These are phyloP conservation scores for Hypoxylon sp. DNA, from an alignment of 2,329 filamentous ascomycete genomes.

Conservation along the genomic window DNA sequence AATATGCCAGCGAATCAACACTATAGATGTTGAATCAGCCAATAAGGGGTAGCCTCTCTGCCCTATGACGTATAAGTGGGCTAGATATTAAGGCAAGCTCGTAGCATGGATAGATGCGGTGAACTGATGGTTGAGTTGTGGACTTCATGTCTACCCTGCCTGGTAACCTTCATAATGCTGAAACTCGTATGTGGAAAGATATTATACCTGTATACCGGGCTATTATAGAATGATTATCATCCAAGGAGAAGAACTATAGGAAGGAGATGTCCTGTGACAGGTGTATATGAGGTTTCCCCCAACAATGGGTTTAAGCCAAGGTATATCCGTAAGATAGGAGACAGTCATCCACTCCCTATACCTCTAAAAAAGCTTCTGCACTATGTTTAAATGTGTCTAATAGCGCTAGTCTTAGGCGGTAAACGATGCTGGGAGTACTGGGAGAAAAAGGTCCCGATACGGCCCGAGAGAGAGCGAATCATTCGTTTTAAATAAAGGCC, in stretches of 20 bases:
- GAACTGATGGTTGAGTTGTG: no score
- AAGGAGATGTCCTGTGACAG: not conserved
- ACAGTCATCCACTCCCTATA: not conserved
- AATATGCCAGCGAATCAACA: not conserved
- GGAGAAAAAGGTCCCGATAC: not conserved
- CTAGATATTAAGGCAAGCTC: not conserved
- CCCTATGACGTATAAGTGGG: conserved; percentile 5
- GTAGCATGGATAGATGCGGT: not conserved
- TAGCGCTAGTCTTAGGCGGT: not conserved
- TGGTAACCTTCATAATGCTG: not conserved
- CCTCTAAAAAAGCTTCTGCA: not conserved
- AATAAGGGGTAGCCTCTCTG: not conserved
- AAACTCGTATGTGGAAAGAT: not conserved
- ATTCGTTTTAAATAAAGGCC: not conserved
- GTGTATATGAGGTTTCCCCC: not conserved
- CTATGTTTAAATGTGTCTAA: not conserved
- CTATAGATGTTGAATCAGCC: not conserved
- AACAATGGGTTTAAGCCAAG: not conserved
- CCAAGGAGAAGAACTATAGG: not conserved
- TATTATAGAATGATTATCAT: not conserved
- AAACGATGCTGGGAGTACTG: not conserved
- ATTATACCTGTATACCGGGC: not conserved
- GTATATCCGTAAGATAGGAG: not conserved
- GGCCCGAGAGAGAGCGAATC: not conserved
- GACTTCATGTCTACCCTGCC: not conserved